Evolutionary conservation across 805 yeast species (phyloP), one percentile per base, ranked within the genome.

Genomic region (Candida wancherniae): DNA sequence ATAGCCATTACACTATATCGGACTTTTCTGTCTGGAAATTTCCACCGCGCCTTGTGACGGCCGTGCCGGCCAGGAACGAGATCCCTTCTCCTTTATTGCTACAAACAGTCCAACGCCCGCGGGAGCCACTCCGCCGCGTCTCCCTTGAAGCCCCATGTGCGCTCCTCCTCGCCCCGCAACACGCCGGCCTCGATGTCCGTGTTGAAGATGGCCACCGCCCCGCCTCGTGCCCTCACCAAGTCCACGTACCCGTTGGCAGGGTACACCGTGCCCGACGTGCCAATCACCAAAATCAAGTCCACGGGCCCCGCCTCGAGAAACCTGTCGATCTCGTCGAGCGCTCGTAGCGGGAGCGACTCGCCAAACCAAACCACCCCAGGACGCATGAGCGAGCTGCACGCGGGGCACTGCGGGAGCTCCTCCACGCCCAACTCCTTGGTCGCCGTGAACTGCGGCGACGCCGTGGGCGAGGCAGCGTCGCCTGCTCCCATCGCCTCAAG

Each of bases 311-410:
- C 48, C 42, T 74, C 69, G 5, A 85, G 67, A 45, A 83, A 86
- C 25, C 72, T 75, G 57, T 86, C 95, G 4, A 84, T 85, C 24
- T 59, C 59, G 38, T 77, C 79, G 35, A 87, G 71, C 9, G 68
- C 70, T 28, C 58, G 58, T 33, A 84, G 54, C 0, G 94, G 85
- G 26, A 87, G 59, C 10, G 86, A 70, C 55, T 87, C 97, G n/a
- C 96, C 96, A 57, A 82, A 85, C 96, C 95, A 87, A 5, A 86
- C 88, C 3, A 87, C 94, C 0, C 92, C 95, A 0, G 97, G 97
- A 14, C 96, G 64, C 36, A 87, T 57, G 9, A 82, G 51, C 20
- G 55, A 43, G n/a, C 62, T 51, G 51, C 97, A 87, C 8, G 58
- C 59, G 0, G 95, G 95, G 52, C 97, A 87, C 22, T 56, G 69